Percentiles rank a stretch among this genome's conserved stretches.
phyloP scores from a whole-genome alignment of 768 basidiomycete genomes.

The Mrakia hoshinonis region DNA sequence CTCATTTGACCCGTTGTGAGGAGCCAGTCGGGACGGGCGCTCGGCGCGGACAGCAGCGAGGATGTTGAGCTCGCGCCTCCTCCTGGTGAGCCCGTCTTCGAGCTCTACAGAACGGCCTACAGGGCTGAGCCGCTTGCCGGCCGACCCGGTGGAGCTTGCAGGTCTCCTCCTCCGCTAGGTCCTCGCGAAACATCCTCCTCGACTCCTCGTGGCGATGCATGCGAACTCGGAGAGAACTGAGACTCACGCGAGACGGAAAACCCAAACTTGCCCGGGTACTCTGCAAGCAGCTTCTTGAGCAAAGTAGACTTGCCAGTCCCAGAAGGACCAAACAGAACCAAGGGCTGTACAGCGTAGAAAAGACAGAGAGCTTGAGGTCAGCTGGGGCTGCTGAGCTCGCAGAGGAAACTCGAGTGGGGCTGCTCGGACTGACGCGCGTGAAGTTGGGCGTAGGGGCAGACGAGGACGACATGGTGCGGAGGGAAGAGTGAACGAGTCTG shows the following conservation, averaged over 20 bases:
- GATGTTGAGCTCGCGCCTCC: not conserved
- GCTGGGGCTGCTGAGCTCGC: not conserved
- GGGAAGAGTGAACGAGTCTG: not conserved
- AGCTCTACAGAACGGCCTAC: too few relatives aligned
- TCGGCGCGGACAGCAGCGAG: too few relatives aligned
- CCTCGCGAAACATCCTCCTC: too few relatives aligned
- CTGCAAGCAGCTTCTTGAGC: slow-evolving; percentile 65
- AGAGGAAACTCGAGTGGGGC: not conserved
- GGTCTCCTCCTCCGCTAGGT: too few relatives aligned
- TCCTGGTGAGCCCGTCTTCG: not conserved
- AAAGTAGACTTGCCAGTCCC: slow-evolving; percentile 93
- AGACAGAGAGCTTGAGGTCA: not conserved
- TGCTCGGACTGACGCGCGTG: slow-evolving; percentile 1
- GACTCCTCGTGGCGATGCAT: too few relatives aligned
- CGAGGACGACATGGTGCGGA: not conserved
- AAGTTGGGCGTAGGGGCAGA: slow-evolving; percentile 6
- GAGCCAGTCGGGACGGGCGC: too few relatives aligned
- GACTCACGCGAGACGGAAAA: slow-evolving; percentile 84
- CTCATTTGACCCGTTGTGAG: not conserved
- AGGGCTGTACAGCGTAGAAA: slow-evolving; percentile 44
- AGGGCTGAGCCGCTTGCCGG: too few relatives aligned
- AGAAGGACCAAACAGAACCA: slow-evolving; percentile 82
- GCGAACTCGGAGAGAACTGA: slow-evolving; percentile 18
- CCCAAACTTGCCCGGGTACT: slow-evolving; percentile 74
- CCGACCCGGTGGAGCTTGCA: too few relatives aligned